Conservation (phyloP, 768 basidiomycete genomes). For the Fibroporia radiculosa region DNA sequence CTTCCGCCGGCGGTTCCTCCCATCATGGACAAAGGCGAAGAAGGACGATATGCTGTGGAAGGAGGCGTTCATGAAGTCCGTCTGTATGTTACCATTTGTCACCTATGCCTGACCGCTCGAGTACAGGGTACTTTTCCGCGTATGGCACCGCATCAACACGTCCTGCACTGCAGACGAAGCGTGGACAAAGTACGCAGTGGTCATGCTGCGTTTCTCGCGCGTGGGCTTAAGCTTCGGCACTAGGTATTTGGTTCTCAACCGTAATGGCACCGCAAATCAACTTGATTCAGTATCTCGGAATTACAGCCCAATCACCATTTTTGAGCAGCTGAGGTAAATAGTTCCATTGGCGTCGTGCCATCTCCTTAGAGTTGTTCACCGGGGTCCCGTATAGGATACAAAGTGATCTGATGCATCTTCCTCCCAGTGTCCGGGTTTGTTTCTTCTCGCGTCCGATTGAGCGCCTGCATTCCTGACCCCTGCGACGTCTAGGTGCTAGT, state of each 20-base stretch:
- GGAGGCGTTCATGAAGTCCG: slow-evolving; percentile 58
- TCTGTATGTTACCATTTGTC: slow-evolving; percentile 6
- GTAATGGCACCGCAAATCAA: slow-evolving; percentile 68
- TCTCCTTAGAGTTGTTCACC: not conserved
- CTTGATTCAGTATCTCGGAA: slow-evolving; percentile 58
- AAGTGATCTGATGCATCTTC: slow-evolving; percentile 58
- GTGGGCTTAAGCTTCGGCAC: not conserved
- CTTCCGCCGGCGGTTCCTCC: slow-evolving; percentile 63
- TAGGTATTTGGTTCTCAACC: slow-evolving; percentile 70
- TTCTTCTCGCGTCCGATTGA: not conserved
- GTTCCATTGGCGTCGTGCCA: not conserved
- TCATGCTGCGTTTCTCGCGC: not conserved
- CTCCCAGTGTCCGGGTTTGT: slow-evolving; percentile 59
- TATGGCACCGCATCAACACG: slow-evolving; percentile 62
- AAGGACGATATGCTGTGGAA: slow-evolving; percentile 53
- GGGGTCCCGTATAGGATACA: slow-evolving; percentile 41
- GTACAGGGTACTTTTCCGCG: slow-evolving; percentile 48
- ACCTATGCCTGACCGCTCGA: not conserved
- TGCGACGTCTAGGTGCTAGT: slow-evolving; percentile 46
- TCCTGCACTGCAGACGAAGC: slow-evolving; percentile 74
- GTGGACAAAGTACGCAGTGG: slow-evolving; percentile 65
- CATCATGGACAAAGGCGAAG: slow-evolving; percentile 69
- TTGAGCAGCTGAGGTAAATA: slow-evolving; percentile 70
- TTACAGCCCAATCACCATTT: slow-evolving; percentile 60
- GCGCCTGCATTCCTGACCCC: slow-evolving; percentile 5